These are phyloP conservation scores for Henckelia pumila DNA, from an alignment of 257 asterid genomes.

Conservation along the genomic window DNA sequence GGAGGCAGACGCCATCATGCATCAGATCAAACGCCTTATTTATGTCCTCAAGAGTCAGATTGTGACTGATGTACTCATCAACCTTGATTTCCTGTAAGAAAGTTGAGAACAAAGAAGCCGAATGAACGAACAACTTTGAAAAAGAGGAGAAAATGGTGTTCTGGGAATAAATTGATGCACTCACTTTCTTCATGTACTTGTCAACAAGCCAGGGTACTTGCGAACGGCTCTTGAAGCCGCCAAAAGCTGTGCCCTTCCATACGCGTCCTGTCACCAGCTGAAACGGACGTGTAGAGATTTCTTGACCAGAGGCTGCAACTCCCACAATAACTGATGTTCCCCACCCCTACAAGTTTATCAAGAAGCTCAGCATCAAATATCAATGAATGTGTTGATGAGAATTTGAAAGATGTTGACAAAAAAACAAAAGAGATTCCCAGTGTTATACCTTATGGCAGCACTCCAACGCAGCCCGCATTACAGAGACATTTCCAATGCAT, in stretches of 20 bases:
- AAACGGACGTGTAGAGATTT: constrained; percentile 94
- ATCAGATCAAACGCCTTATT: constrained; percentile 82
- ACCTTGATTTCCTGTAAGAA: constrained; percentile 84
- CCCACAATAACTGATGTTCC: constrained; percentile 99
- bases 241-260: constrained; percentile 99
- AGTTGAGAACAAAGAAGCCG: not conserved
- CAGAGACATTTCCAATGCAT: constrained; percentile 90
- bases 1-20: constrained; percentile 87
- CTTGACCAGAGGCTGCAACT: constrained; percentile 99
- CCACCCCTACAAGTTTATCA: constrained; percentile 68
- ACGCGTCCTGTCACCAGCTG: constrained; percentile 97
- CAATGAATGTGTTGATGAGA: not conserved
- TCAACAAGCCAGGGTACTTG: constrained; percentile 98
- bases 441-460: constrained; percentile 95
- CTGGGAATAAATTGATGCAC: constrained; percentile 9
- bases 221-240: constrained; percentile 97
- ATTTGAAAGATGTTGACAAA: not conserved
- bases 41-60: constrained; percentile 64
- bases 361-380: constrained; percentile 21
- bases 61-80: constrained; percentile 93
- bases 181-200: constrained; percentile 82
- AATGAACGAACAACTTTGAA: not conserved
- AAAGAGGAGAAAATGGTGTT: not conserved
- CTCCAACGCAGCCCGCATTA: constrained; percentile 95
- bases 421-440: not conserved